phyloP scores from a whole-genome alignment of 2,329 filamentous ascomycete species.

The Microsporum canis region DNA sequence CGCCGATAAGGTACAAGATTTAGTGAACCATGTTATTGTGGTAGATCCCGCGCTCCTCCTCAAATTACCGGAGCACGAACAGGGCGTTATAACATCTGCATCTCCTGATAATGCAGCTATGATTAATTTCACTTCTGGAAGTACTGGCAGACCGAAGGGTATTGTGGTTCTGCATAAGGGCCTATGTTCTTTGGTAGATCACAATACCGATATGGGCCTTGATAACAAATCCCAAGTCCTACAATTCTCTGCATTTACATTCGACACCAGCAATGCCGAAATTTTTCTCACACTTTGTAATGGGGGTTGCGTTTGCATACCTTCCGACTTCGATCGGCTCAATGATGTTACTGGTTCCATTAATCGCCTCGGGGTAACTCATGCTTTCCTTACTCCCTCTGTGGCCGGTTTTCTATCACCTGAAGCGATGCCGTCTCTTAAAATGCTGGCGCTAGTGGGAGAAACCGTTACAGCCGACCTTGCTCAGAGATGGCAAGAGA shows the following conservation, averaged over 20 bases:
- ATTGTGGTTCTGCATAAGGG: conserved; percentile 50
- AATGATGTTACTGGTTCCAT: conserved; percentile 30
- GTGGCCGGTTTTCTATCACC: conserved; percentile 35
- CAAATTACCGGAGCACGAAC: background rate
- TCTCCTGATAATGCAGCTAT: conserved; percentile 36
- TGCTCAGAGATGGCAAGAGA: conserved; percentile 32
- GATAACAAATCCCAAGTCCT: conserved; percentile 39
- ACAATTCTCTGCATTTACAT: conserved; percentile 77
- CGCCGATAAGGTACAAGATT: conserved; percentile 1
- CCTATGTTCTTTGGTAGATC: conserved; percentile 7
- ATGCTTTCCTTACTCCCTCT: conserved; percentile 47
- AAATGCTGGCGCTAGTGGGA: conserved; percentile 34
- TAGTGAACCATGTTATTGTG: conserved; percentile 1
- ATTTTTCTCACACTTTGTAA: conserved; percentile 45
- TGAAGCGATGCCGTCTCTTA: conserved; percentile 30
- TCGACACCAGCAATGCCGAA: conserved; percentile 82
- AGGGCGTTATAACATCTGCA: conserved; percentile 24
- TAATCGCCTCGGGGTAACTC: conserved; percentile 15
- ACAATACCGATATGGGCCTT: conserved; percentile 36
- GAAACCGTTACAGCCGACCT: conserved; percentile 34
- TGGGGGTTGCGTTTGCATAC: conserved; percentile 36
- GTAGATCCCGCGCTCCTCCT: background rate
- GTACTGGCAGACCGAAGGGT: conserved; percentile 45
- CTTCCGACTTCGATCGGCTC: conserved; percentile 22
- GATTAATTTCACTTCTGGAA: conserved; percentile 49